Percentiles rank a stretch among this genome's conserved stretches.
These are phyloP conservation scores for Westerdykella sp. DNA, from an alignment of 2,329 filamentous ascomycete genomes.

Conservation along the genomic window DNA sequence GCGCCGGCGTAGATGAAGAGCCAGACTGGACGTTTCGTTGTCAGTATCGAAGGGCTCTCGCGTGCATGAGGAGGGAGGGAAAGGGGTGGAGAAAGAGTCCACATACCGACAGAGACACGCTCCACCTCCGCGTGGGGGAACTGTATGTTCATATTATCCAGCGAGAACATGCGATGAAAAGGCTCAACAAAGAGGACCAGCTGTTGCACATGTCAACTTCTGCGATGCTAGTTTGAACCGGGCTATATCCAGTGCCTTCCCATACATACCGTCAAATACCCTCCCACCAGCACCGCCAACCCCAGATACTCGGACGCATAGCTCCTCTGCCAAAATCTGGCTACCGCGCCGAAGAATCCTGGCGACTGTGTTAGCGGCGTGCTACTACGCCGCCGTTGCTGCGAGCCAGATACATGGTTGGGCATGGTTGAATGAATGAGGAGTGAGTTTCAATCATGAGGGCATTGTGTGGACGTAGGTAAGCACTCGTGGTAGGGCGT, in stretches of 20 bases:
- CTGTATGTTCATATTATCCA: constrained; percentile 76
- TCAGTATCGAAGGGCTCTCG: constrained; percentile 3
- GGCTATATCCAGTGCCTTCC: constrained; percentile 11
- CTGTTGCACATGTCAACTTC: constrained; percentile 34
- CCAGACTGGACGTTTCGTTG: constrained; percentile 46
- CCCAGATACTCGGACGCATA: constrained; percentile 87
- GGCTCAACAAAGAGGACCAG: constrained; percentile 67
- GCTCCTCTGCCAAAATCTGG: constrained; percentile 46
- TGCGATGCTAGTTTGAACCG: neutral
- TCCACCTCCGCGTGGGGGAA: constrained; percentile 82
- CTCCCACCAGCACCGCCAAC: constrained; percentile 61
- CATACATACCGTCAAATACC: constrained; percentile 55
- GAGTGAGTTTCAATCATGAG: too few relatives aligned
- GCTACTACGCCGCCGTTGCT: constrained; percentile 17
- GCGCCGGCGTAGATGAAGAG: constrained; percentile 74
- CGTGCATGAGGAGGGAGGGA: too few relatives aligned
- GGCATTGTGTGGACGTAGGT: too few relatives aligned
- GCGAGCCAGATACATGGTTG: constrained; percentile 15
- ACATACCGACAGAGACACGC: constrained; percentile 70
- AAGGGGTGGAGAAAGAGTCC: neutral
- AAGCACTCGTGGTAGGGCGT: too few relatives aligned
- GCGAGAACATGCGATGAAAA: constrained; percentile 90
- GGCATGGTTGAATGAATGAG: constrained; percentile 17
- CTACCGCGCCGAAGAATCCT: constrained; percentile 43
- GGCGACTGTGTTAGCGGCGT: constrained; percentile 23